Evolutionary conservation across 768 basidiomycete genomes (phyloP).

Genomic region (Pulveroboletus sp.): DNA sequence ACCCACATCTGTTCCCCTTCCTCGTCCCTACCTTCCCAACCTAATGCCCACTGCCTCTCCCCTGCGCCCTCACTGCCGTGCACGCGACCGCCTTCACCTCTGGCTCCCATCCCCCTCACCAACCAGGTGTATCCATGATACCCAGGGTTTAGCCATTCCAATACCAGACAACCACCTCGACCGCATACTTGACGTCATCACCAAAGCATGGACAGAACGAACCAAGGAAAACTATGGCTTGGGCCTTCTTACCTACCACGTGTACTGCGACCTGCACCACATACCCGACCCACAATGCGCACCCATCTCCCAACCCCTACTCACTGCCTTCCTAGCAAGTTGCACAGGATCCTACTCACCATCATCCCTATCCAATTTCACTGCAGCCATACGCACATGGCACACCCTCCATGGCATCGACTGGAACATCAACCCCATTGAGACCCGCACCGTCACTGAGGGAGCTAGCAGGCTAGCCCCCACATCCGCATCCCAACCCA

Average conservation of each 20-base stretch:
- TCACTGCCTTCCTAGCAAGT: background rate
- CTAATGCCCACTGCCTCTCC: fast-evolving
- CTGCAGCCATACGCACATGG: background rate
- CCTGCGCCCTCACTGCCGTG: background rate
- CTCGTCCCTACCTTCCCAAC: background rate
- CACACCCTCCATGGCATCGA: background rate
- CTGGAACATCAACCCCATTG: background rate
- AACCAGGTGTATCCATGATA: too few species aligned
- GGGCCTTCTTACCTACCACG: background rate
- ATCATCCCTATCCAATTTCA: background rate
- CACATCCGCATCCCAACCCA: background rate
- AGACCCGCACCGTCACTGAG: background rate
- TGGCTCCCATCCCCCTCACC: background rate
- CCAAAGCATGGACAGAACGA: background rate
- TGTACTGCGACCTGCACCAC: background rate
- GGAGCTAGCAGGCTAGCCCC: background rate
- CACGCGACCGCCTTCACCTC: background rate
- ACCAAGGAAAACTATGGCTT: background rate
- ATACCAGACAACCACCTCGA: background rate
- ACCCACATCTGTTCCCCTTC: too few species aligned
- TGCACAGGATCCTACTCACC: background rate
- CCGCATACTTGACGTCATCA: background rate
- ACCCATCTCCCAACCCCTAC: fast-evolving
- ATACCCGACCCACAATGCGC: background rate
- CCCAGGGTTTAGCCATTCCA: too few species aligned